Evolutionary conservation across 2,329 filamentous ascomycete species (phyloP).

Genomic region (Fusarium sulawesiense): DNA sequence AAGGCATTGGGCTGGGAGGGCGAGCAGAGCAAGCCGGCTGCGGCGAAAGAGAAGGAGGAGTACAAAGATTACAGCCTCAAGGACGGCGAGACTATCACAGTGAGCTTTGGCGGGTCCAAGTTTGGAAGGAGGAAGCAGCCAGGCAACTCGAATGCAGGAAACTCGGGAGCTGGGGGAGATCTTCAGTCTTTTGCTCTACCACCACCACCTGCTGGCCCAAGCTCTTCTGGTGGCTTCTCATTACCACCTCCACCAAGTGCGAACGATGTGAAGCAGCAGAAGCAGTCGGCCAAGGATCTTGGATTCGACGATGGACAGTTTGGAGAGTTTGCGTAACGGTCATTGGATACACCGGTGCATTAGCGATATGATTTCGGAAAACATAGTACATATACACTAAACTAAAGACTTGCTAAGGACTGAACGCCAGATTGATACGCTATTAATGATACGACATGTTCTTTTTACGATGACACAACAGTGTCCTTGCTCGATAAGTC

Average conservation of each 20-base stretch:
- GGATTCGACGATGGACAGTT: conserved; percentile 91
- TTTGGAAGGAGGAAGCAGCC: conserved; percentile 62
- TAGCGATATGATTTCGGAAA: conserved; percentile 35
- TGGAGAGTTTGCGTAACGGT: conserved; percentile 77
- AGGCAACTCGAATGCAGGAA: conserved; percentile 20
- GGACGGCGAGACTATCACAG: conserved; percentile 88
- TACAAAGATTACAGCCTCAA: conserved; percentile 81
- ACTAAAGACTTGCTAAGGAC: conserved; percentile 6
- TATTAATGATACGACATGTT: conserved; percentile 27
- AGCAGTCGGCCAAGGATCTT: conserved; percentile 70
- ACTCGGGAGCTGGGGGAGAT: conserved; percentile 44
- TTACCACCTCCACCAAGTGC: conserved; percentile 76
- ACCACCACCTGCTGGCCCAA: conserved; percentile 69
- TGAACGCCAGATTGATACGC: conserved; percentile 20
- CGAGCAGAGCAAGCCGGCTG: conserved; percentile 51
- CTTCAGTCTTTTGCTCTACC: conserved; percentile 76
- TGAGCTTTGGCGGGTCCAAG: conserved; percentile 73
- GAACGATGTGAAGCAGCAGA: conserved; percentile 68
- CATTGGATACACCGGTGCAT: conserved; percentile 22
- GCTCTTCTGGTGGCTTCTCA: conserved; percentile 58
- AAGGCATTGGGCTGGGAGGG: conserved; percentile 73
- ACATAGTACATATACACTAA: conserved; percentile 26
- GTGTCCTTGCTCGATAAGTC: neutral
- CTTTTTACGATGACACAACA: neutral
- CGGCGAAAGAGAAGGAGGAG: conserved; percentile 53